Base-by-base conservation (phyloP, 2,329 filamentous ascomycete genomes). In the Alternaria ventricosa region DNA sequence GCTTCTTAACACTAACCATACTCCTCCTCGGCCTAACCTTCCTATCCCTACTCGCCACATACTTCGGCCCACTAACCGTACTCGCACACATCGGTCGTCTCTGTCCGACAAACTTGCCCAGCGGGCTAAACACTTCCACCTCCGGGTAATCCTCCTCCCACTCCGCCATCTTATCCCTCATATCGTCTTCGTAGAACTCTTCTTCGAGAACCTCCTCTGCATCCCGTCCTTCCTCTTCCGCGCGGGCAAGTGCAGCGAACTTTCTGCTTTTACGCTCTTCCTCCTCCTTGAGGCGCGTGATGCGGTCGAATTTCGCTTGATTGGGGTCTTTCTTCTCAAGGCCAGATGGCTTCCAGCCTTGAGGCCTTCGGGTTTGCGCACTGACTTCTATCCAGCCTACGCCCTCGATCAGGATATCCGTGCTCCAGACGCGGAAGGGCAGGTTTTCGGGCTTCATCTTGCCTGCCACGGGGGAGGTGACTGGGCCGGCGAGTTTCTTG, bases 361-460 rank as follows among this genome's bases (percentile, higher is more conserved):
- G 69, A 2, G 73, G 73, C 0, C 73, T 75, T 1, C 95, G 88
- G 10, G 96, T 88, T 80, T 99, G 95, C 4, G 90, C 90, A 1
- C 89, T 90, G 44, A 99, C 80, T 80, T 99, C 96, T 3, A 99
- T 87, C 92, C 96, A 99, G 8, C 96, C 96, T 25, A 94, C 90
- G 2, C 96, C 94, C 78, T 98, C 95, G 54, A 99, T 89, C 13
- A 99, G 83, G 23, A 99, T 89, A 75, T 99, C 96, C 0, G 90
- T 87, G 9, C 91, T 89, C 64, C 96, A 85, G 3, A 98, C 89
- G 13, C 88, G 87, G 79, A 94, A 99, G 0, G 94, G 93, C 5
- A 98, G 83, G 15, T 85, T 82, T 2, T 92, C 89, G 0, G 91
- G 86, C 60, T 87, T 88, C 49, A 90, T 83, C 43, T 86, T 89